Conservation (phyloP, 2,329 filamentous ascomycete species). For the Trichoderma gracile region DNA sequence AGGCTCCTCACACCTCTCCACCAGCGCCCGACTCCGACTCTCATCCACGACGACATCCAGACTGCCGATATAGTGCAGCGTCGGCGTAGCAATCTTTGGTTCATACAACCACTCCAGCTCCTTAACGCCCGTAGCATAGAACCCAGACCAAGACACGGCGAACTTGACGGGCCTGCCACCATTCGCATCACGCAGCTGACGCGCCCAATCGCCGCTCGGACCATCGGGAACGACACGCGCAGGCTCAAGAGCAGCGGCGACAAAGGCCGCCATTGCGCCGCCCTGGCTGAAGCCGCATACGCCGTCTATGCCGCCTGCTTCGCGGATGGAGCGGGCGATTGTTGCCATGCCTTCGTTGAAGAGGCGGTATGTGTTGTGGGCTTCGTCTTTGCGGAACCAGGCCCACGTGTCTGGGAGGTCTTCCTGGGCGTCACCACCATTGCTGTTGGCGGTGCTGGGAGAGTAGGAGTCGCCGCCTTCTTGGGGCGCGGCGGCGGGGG, state of each 20-base stretch:
- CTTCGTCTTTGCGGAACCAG: conserved; percentile 77
- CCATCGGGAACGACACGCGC: conserved; percentile 35
- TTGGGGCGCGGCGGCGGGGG: conserved; percentile 40
- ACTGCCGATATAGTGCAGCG: conserved; percentile 78
- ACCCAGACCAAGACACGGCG: conserved; percentile 75
- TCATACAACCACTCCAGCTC: conserved; percentile 67
- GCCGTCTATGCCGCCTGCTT: conserved; percentile 70
- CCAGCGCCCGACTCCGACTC: conserved; percentile 63
- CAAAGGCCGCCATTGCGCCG: conserved; percentile 68
- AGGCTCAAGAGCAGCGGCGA: conserved; percentile 70
- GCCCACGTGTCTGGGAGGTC: conserved; percentile 68
- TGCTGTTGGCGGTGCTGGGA: background rate
- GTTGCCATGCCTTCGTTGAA: conserved; percentile 67
- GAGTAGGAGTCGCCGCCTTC: background rate
- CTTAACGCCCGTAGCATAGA: conserved; percentile 59
- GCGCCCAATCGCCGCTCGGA: conserved; percentile 45
- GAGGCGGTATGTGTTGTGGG: conserved; percentile 63
- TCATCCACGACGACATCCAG: conserved; percentile 90
- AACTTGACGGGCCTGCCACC: conserved; percentile 60
- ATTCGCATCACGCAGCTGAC: conserved; percentile 52
- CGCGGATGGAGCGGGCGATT: conserved; percentile 62
- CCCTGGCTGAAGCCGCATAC: conserved; percentile 84
- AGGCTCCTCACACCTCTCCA: conserved; percentile 61
- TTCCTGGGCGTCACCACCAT: conserved; percentile 29
- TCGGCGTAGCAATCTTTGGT: conserved; percentile 72